Evolutionary conservation across 441 rosid species (phyloP), one percentile per base, ranked within the genome.

Genomic region (Populus hybrid): DNA sequence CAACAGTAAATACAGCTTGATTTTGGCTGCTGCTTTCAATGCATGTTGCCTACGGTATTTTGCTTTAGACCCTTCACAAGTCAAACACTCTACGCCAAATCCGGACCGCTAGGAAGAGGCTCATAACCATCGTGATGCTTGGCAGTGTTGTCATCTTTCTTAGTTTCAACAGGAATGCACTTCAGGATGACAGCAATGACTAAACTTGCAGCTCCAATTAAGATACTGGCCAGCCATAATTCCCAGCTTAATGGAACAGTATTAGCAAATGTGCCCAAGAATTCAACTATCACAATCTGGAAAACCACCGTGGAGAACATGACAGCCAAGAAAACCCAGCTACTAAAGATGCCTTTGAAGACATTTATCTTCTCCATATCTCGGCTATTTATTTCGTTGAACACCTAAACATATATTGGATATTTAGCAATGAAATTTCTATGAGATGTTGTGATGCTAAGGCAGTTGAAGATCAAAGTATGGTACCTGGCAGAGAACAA

Each of bases 81-180:
- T 23, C 65, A 23, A 21, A 9, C 23, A 63, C 24, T 26, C 64
- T 83, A 89, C 2, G 86, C 95, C 86, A 79, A 45, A 50, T 90
- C 91, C 9, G 93, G 93, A 45, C 93, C 92, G 9, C 76, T 77
- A 3, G 92, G 89, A 64, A 91, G 89, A 3, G 87, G 82, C 67
- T 86, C 86, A 68, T 91, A 91, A 29, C 90, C 93, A 67, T 91
- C 88, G 7, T 83, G 88, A 68, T 82, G 79, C 71, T 70, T 56
- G 33, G 72, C 50, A 42, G 28, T 12, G 69, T 79, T 73, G 21
- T 71, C 67, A 23, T 45, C 38, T 40, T 68, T 28, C 38, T 29
- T 23, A 2, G 31, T 67, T 65, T 74, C 84, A 12, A 85, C 84
- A 21, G 93, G 92, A 56, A 91, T 85, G 84, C 89, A 91, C 84